Base-by-base conservation (phyloP, 2,329 filamentous ascomycete genomes). In the Penicillium sp. region DNA sequence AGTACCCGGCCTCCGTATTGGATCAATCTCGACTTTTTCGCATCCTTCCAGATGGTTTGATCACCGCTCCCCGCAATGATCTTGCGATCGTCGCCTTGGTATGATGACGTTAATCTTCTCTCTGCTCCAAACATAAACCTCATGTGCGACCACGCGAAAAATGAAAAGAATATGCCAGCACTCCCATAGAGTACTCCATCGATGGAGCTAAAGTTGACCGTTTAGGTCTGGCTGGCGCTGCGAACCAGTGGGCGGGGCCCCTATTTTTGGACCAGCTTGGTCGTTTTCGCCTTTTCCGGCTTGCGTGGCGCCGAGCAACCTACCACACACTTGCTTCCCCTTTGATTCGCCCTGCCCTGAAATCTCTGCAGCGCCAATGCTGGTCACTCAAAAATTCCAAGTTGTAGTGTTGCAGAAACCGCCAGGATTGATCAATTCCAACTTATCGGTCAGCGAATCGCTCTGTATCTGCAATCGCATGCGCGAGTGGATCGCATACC, bases 41-140 rank as follows among this genome's bases (percentile, higher is more conserved):
- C 23, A 16, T 43, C 37, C 37, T 40, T 40, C 37, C 14, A 37
- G 37, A 40, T 13, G 37, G 37, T 5, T 26, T 43, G 39, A 43
- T 43, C 39, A 43, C 23, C 39, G 10, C 37, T 14, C 37, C 39
- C 39, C 39, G 39, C 39, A 43, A 28, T 43, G 39, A 43, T 43
- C 39, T 28, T 28, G 39, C 3, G 39, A 43, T 43, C 39, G 39
- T 43, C 39, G 39, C 23, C n/a, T 19, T 43, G 39, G 7, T 42
- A 16, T 9, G 21, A 42, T 42, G 37, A 42, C 21, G 37, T 24
- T 42, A 9, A 18, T 42, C 21, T 28, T 28, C 3, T 18, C 34
- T 3, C 16, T 16, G 19, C 36, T 39, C 19, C n/a, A n/a, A n/a
- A n/a, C n/a, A n/a, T n/a, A n/a, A n/a, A n/a, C n/a, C n/a, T n/a